These are phyloP conservation scores for Exophiala dermatitidis DNA, from an alignment of 2,329 filamentous ascomycete species.

Conservation along the genomic window DNA sequence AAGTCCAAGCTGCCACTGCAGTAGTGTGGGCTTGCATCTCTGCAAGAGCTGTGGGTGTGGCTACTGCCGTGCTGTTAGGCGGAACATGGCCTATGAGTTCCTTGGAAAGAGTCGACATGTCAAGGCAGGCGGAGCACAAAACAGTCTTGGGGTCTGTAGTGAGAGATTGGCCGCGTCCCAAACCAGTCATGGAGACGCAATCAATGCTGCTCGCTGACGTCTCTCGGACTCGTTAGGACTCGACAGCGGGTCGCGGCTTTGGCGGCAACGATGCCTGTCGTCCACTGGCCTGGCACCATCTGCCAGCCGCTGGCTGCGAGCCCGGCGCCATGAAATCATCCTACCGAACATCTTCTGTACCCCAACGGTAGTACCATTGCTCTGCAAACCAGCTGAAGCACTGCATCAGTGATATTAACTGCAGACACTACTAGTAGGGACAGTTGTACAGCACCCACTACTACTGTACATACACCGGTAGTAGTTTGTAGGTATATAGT, in stretches of 20 bases:
- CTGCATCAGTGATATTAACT: too few species aligned
- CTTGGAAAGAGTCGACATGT: not conserved
- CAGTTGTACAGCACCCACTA: too few species aligned
- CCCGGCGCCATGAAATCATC: not conserved
- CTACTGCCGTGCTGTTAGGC: not conserved
- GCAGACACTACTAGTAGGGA: too few species aligned
- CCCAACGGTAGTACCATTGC: too few species aligned
- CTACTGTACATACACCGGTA: too few species aligned
- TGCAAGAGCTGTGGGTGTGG: too few species aligned
- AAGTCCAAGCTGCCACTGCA: too few species aligned
- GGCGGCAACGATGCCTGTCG: not conserved
- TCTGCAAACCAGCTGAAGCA: too few species aligned
- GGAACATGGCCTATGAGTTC: not conserved
- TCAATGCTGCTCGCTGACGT: constrained; percentile 1
- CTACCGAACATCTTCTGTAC: too few species aligned
- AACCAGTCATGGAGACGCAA: constrained; percentile 4
- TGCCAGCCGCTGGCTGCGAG: not conserved
- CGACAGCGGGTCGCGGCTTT: not conserved
- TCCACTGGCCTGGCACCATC: not conserved
- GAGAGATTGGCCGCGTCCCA: not conserved
- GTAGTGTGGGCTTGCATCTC: too few species aligned
- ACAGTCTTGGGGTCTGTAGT: not conserved
- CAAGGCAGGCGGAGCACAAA: not conserved
- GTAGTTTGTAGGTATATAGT: too few species aligned
- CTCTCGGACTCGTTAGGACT: not conserved